phyloP scores from a whole-genome alignment of 129 eudicot species.

The Chrysanthemum seticuspe region DNA sequence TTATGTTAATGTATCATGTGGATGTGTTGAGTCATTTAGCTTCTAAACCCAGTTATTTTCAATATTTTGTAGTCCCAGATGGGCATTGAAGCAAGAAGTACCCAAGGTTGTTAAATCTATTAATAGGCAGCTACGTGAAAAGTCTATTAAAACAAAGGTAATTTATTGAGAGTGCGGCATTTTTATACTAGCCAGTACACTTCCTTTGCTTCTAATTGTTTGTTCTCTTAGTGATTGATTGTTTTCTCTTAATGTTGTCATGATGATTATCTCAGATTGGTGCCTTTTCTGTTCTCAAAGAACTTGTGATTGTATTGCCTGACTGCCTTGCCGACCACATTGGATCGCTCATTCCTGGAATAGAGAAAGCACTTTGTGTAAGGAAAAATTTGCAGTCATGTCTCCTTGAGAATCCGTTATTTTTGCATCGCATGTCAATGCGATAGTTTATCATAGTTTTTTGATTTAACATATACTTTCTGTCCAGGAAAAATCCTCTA shows the following conservation, averaged over 20 bases:
- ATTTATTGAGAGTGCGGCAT: constrained; percentile 8
- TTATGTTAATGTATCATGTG: background rate
- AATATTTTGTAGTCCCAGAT: constrained; percentile 72
- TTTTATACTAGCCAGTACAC: background rate
- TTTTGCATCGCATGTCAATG: constrained; percentile 14
- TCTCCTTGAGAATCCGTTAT: background rate
- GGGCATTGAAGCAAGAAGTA: constrained; percentile 96
- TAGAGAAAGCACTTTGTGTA: constrained; percentile 95
- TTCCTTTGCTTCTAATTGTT: constrained; percentile 8
- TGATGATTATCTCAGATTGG: constrained; percentile 63
- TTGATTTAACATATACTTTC: constrained; percentile 6
- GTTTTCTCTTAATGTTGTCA: constrained; percentile 5
- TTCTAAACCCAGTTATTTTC: constrained; percentile 14
- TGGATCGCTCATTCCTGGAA: constrained; percentile 95
- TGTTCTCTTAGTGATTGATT: constrained; percentile 1
- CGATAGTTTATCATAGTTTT: background rate
- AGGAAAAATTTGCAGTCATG: constrained; percentile 26
- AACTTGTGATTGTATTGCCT: constrained; percentile 95
- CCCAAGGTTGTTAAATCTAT: constrained; percentile 92
- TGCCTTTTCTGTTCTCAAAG: constrained; percentile 93
- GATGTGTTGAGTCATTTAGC: constrained; percentile 1
- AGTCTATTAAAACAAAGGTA: constrained; percentile 97
- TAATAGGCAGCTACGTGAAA: constrained; percentile 88
- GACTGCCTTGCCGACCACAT: constrained; percentile 98
- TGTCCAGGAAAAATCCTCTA: constrained; percentile 88